These are phyloP conservation scores for Exophiala xenobiotica DNA, from an alignment of 2,329 filamentous ascomycete genomes.

Conservation along the genomic window DNA sequence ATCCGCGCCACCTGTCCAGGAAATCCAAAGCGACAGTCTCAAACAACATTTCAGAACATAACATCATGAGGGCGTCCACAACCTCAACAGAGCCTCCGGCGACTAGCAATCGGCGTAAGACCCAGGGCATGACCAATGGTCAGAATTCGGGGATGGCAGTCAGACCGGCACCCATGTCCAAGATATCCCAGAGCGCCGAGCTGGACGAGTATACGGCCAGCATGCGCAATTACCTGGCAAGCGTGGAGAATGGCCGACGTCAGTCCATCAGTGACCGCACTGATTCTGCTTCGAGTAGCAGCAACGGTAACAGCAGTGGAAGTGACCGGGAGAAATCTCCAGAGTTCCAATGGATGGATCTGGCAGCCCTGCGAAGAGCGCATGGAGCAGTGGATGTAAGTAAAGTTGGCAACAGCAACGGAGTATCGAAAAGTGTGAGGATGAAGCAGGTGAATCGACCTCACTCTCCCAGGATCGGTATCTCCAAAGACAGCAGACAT, in stretches of 20 bases:
- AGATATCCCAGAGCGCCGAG: conserved; percentile 19
- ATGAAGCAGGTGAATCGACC: conserved; percentile 9
- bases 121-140: background rate
- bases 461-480: conserved; percentile 2
- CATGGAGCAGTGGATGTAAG: conserved; percentile 10
- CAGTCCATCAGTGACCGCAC: conserved; percentile 3
- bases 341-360: conserved; percentile 30
- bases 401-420: conserved; percentile 6
- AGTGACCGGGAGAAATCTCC: conserved; percentile 24
- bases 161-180: conserved; percentile 14
- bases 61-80: conserved; percentile 1
- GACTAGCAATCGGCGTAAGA: background rate
- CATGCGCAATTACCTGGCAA: conserved; percentile 28
- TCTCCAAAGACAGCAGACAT: conserved; percentile 10
- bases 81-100: background rate
- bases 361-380: conserved; percentile 21
- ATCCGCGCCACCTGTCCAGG: background rate
- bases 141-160: background rate
- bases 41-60: background rate
- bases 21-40: background rate
- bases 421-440: conserved; percentile 6
- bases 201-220: conserved; percentile 30
- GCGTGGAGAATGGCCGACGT: conserved; percentile 6
- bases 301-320: conserved; percentile 12
- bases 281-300: conserved; percentile 16